A percentile compares a stretch with the other conserved stretches of the same genome.
Evolutionary conservation across 1,284 basidiomycete species (phyloP).

Genomic region (Porogramme epimiltina): DNA sequence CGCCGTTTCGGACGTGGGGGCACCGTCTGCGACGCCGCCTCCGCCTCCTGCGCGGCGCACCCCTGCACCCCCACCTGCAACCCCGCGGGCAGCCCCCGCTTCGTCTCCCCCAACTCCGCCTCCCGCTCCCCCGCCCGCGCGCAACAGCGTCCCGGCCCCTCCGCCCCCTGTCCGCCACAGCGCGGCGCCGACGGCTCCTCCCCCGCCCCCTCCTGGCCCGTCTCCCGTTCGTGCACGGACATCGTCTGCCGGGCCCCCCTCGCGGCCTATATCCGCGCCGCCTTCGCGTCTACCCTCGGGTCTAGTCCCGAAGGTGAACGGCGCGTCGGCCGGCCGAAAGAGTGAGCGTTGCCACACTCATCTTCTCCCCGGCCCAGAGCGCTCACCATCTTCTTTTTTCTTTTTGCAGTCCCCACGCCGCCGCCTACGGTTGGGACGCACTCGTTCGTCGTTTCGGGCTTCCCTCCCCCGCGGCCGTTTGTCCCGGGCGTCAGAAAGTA

Average conservation of each 20-base stretch:
- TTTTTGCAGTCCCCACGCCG: slow-evolving; percentile 68
- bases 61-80: slow-evolving; percentile 1
- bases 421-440: slow-evolving; percentile 69
- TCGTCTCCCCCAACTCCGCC: slow-evolving; percentile 29
- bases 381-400: too few species aligned
- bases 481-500: slow-evolving; percentile 51
- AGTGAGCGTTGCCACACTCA: too few species aligned
- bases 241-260: slow-evolving; percentile 21
- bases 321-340: slow-evolving; percentile 40
- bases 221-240: slow-evolving; percentile 33
- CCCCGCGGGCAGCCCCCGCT: background rate
- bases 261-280: slow-evolving; percentile 21
- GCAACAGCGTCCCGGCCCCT: slow-evolving; percentile 14
- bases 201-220: slow-evolving; percentile 36
- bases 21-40: slow-evolving; percentile 12
- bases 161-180: background rate
- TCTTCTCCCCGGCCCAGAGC: too few species aligned
- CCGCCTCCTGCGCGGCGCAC: slow-evolving; percentile 11
- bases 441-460: slow-evolving; percentile 69
- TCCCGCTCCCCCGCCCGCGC: slow-evolving; percentile 39
- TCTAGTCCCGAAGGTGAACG: slow-evolving; percentile 29
- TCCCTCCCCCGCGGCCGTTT: slow-evolving; percentile 77
- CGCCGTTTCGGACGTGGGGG: slow-evolving; percentile 26
- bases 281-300: slow-evolving; percentile 28
- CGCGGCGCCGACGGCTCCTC: slow-evolving; percentile 26